Percentiles rank a stretch among this genome's conserved stretches.
These are phyloP conservation scores for Dothideomycetes sp. DNA, from an alignment of 2,329 filamentous ascomycete genomes.

Conservation along the genomic window DNA sequence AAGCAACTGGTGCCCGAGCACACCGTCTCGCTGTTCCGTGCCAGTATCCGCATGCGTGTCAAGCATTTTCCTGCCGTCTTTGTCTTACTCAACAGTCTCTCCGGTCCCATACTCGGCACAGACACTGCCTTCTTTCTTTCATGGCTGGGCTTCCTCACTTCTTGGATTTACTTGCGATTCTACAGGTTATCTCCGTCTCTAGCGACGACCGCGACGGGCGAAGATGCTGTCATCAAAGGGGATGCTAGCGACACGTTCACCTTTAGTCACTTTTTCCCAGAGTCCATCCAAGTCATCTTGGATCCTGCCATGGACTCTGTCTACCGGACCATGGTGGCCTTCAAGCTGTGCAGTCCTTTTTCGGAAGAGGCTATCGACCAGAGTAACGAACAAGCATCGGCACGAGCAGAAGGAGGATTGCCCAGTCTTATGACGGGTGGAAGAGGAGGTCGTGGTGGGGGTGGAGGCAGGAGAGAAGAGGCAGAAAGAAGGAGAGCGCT, in stretches of 20 bases:
- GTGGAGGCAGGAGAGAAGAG: constrained; percentile 67
- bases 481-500: constrained; percentile 82
- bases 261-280: constrained; percentile 92
- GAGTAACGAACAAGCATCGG: constrained; percentile 61
- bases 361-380: constrained; percentile 69
- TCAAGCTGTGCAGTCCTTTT: constrained; percentile 78
- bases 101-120: constrained; percentile 55
- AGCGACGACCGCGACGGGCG: constrained; percentile 41
- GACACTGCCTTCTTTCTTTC: constrained; percentile 72
- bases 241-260: constrained; percentile 95
- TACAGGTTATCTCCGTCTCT: constrained; percentile 64
- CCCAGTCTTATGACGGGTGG: constrained; percentile 49
- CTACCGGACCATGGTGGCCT: constrained; percentile 63
- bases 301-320: constrained; percentile 63
- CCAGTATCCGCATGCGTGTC: constrained; percentile 80
- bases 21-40: constrained; percentile 87
- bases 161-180: constrained; percentile 95
- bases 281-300: constrained; percentile 68
- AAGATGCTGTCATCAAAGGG: constrained; percentile 54
- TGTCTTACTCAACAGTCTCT: constrained; percentile 60
- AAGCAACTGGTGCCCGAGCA: constrained; percentile 96
- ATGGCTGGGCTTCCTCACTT: constrained; percentile 71
- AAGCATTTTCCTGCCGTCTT: constrained; percentile 70
- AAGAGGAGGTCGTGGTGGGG: constrained; percentile 39
- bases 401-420: constrained; percentile 51